These are phyloP conservation scores for Cytospora chrysosperma DNA, from an alignment of 2,329 filamentous ascomycete species.

Conservation along the genomic window DNA sequence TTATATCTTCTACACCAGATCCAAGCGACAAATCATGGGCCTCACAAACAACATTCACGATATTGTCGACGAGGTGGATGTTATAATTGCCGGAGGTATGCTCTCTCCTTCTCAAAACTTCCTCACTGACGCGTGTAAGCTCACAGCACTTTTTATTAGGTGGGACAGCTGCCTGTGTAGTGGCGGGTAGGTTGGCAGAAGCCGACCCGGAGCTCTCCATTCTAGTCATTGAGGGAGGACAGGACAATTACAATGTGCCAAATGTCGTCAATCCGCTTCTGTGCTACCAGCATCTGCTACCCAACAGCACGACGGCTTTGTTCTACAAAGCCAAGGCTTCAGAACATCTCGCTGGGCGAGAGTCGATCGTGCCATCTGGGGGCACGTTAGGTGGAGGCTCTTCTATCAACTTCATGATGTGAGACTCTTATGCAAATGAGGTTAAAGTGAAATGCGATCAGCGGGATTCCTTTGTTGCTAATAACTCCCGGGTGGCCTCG, in stretches of 20 bases:
- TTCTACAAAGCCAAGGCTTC: constrained; percentile 51
- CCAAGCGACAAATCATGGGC: not conserved
- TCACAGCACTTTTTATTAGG: constrained; percentile 31
- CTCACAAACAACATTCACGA: constrained; percentile 28
- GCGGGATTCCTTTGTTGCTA: not conserved
- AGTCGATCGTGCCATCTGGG: constrained; percentile 38
- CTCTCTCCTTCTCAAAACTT: not conserved
- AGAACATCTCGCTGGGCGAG: constrained; percentile 44
- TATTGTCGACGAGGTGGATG: constrained; percentile 38
- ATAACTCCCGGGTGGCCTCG: not conserved
- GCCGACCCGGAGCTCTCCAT: constrained; percentile 49
- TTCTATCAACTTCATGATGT: constrained; percentile 47
- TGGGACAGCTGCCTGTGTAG: constrained; percentile 49
- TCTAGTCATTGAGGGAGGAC: constrained; percentile 53
- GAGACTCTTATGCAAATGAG: not conserved
- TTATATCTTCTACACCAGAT: too few relatives aligned
- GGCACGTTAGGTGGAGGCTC: constrained; percentile 54
- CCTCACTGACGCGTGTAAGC: not conserved
- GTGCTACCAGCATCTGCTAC: constrained; percentile 46
- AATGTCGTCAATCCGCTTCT: constrained; percentile 51
- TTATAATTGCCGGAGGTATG: constrained; percentile 39
- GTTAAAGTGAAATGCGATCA: not conserved
- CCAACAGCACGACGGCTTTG: constrained; percentile 41
- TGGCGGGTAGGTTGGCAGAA: constrained; percentile 50
- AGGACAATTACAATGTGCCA: constrained; percentile 51